Evolutionary conservation across 2,329 filamentous ascomycete species (phyloP), one percentile per base, ranked within the genome.

Genomic region (Dactylellina leptospora): DNA sequence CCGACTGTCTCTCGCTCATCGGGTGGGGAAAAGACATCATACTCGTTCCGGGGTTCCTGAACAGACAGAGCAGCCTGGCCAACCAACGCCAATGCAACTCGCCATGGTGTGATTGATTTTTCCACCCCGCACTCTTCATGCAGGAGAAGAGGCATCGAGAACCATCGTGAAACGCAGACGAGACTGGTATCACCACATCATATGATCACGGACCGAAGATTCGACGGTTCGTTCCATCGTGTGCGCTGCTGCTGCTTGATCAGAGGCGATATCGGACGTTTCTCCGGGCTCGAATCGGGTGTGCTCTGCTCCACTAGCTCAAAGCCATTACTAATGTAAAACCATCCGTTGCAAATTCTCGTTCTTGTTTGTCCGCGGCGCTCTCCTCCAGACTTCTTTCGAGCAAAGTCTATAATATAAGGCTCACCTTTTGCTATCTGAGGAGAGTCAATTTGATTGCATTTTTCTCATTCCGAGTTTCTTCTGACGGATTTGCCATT

Each of bases 191-290:
- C n/a, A n/a, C n/a, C n/a, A n/a, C n/a, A n/a, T n/a, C n/a, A n/a
- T n/a, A n/a, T n/a, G n/a, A n/a, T n/a, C n/a, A n/a, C n/a, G n/a
- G n/a, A n/a, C n/a, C n/a, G n/a, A n/a, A n/a, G n/a, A n/a, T n/a
- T n/a, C n/a, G n/a, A n/a, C n/a, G n/a, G n/a, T n/a, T n/a, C n/a
- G n/a, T n/a, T n/a, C n/a, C n/a, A n/a, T n/a, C n/a, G n/a, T n/a
- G n/a, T n/a, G n/a, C n/a, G n/a, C n/a, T n/a, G n/a, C n/a, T n/a
- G 42, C 42, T 20, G 20, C 20, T 48, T 48, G 20, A 28, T n/a
- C n/a, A n/a, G n/a, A 48, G 54, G 62, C 62, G 62, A 68, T 68
- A 68, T 68, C 62, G 62, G 62, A 56, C 30, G 9, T 20, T 18
- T 36, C 25, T 18, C 5, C 5, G 8, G 47, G 10, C 2, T 53